A percentile compares a stretch with the other conserved stretches of the same genome.
These are phyloP conservation scores for Logfia minima DNA, from an alignment of 129 eudicot species.

Conservation along the genomic window DNA sequence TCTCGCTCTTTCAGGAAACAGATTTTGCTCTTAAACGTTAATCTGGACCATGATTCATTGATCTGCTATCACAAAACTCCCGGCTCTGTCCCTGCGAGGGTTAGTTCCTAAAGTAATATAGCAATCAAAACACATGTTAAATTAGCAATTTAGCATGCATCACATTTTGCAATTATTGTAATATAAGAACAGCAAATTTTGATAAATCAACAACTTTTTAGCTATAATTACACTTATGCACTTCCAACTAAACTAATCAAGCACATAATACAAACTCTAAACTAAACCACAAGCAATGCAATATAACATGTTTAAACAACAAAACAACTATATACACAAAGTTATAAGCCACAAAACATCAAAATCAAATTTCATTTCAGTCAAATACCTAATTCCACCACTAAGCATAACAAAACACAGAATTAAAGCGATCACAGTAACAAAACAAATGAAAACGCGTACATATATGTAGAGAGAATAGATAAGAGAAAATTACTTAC, in stretches of 20 bases:
- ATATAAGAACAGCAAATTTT: too few relatives aligned
- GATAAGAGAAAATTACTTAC: conserved; percentile 36
- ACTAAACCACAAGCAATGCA: neutral
- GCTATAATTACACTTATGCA: too few relatives aligned
- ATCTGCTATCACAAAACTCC: neutral
- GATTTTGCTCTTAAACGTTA: neutral
- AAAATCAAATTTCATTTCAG: neutral
- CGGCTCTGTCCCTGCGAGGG: neutral
- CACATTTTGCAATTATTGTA: neutral
- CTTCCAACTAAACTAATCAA: neutral
- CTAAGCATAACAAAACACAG: neutral
- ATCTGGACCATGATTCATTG: neutral
- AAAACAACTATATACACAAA: neutral
- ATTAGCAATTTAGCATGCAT: neutral
- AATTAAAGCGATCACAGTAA: neutral
- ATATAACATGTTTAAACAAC: neutral
- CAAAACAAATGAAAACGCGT: neutral
- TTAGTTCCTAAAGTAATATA: neutral
- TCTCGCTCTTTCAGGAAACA: neutral
- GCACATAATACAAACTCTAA: neutral
- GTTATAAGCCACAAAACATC: neutral
- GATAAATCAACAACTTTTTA: too few relatives aligned
- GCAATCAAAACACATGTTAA: neutral
- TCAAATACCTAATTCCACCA: neutral
- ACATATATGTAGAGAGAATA: neutral